phyloP scores from a whole-genome alignment of 2,329 filamentous ascomycete species.

The Penicillium sp. region DNA sequence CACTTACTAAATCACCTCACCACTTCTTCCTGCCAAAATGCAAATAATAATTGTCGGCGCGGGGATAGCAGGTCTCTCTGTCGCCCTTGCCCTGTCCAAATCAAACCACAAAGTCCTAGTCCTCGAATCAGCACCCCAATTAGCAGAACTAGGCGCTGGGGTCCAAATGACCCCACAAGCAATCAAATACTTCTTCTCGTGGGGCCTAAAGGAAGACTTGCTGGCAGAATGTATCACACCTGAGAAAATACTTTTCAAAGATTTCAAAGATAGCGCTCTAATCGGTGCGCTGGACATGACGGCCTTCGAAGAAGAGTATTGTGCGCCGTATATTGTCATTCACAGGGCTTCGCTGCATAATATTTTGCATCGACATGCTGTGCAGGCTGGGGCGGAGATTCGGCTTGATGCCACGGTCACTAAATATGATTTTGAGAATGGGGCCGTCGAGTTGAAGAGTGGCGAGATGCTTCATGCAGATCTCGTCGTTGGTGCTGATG shows the following conservation, averaged over 20 bases:
- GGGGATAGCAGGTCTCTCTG: background rate
- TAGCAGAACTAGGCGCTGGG: background rate
- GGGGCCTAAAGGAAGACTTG: background rate
- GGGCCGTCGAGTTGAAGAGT: background rate
- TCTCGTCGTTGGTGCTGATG: background rate
- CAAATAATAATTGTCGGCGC: background rate
- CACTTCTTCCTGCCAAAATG: background rate
- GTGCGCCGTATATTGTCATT: background rate
- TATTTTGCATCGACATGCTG: background rate
- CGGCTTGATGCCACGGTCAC: background rate
- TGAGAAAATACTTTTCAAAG: background rate
- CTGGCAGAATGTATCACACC: background rate
- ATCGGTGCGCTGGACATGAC: background rate
- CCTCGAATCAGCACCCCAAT: background rate
- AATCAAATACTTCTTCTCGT: background rate
- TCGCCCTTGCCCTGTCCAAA: background rate
- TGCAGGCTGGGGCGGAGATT: background rate
- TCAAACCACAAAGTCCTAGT: background rate
- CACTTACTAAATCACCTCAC: too few species aligned
- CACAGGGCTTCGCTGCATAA: background rate
- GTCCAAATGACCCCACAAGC: background rate
- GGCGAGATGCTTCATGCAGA: background rate
- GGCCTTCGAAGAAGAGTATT: background rate
- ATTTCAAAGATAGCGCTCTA: background rate
- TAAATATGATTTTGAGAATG: background rate